Conservation (phyloP, 768 basidiomycete species). For the Polyporus arcularius region DNA sequence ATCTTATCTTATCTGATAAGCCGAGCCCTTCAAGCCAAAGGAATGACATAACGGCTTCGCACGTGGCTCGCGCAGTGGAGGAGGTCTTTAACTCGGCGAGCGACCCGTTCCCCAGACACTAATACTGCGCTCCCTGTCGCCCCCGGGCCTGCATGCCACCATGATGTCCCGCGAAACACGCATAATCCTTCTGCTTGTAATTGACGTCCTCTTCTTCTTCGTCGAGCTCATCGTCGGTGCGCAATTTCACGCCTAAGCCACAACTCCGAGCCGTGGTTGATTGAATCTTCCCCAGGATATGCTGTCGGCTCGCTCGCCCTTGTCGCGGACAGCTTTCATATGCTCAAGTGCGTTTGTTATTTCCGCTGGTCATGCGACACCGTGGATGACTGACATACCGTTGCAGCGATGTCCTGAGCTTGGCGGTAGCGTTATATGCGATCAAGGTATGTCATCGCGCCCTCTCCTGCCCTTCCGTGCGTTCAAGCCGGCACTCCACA, state of each 20-base stretch:
- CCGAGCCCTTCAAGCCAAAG: neutral
- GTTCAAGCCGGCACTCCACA: constrained; percentile 31
- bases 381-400: constrained; percentile 17
- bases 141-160: constrained; percentile 26
- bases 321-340: constrained; percentile 97
- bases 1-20: constrained; percentile 20
- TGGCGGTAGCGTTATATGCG: constrained; percentile 93
- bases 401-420: constrained; percentile 91
- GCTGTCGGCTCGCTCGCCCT: constrained; percentile 94
- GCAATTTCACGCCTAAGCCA: constrained; percentile 17
- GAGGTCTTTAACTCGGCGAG: neutral
- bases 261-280: neutral
- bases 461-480: constrained; percentile 5
- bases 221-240: constrained; percentile 80
- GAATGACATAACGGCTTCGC: constrained; percentile 12
- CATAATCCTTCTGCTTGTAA: constrained; percentile 75
- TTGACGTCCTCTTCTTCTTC: constrained; percentile 87
- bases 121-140: neutral
- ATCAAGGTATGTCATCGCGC: constrained; percentile 58
- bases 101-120: neutral
- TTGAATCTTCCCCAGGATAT: constrained; percentile 59
- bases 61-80: neutral
- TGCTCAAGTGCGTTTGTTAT: constrained; percentile 79
- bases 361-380: neutral
- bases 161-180: constrained; percentile 65